A percentile compares a stretch with the other conserved stretches of the same genome.
phyloP scores from a whole-genome alignment of 441 rosid genomes.

The Euphorbia schlechtendalii region DNA sequence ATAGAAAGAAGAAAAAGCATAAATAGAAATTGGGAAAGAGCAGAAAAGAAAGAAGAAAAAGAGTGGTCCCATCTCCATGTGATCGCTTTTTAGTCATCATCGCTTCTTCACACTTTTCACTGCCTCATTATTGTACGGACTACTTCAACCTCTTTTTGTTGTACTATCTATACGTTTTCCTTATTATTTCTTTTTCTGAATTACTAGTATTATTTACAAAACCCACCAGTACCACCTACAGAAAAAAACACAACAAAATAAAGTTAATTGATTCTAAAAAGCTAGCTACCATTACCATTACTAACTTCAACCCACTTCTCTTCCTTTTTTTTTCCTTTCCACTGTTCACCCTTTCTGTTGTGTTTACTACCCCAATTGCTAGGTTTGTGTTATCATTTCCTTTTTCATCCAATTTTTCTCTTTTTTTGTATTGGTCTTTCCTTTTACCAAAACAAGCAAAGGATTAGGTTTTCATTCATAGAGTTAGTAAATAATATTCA shows the following conservation, averaged over 20 bases:
- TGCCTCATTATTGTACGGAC: slow-evolving; percentile 52
- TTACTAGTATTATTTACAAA: not conserved
- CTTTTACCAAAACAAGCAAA: slow-evolving; percentile 38
- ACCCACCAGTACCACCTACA: not conserved
- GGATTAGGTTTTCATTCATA: slow-evolving; percentile 12
- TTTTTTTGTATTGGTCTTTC: slow-evolving; percentile 7
- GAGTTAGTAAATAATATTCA: not conserved
- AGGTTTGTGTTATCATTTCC: not conserved
- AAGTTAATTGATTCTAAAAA: not conserved
- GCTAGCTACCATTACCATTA: not conserved
- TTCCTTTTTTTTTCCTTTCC: not conserved
- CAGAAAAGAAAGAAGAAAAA: not conserved
- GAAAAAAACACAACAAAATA: not conserved
- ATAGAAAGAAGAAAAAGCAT: too few relatives aligned
- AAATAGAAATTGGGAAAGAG: too few relatives aligned
- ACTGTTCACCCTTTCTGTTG: not conserved
- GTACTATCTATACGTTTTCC: not conserved
- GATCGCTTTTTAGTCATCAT: not conserved
- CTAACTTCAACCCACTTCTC: not conserved
- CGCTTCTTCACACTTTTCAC: slow-evolving; percentile 35
- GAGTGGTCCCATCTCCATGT: slow-evolving; percentile 8
- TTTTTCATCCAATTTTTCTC: slow-evolving; percentile 8
- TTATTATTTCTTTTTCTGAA: not conserved
- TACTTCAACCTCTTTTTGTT: slow-evolving; percentile 27
- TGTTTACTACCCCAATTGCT: too few relatives aligned